Evolutionary conservation across 306 rosid genomes (phyloP).

Genomic region (Vicia villosa): DNA sequence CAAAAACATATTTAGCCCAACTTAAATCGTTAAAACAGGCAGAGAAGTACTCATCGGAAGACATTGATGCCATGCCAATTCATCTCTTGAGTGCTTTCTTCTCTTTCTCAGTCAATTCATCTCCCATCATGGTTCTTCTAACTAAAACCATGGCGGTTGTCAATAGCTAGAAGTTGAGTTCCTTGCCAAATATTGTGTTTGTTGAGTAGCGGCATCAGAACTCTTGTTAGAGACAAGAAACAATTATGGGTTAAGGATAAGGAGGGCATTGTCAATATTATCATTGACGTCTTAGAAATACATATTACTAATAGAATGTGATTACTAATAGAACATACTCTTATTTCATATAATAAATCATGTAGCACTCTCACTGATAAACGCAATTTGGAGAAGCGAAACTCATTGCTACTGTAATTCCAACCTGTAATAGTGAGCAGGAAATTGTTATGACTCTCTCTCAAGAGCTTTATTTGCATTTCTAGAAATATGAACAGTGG

Average conservation of each 20-base stretch:
- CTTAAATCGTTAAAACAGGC: constrained; percentile 12
- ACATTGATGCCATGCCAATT: constrained; percentile 95
- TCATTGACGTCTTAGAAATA: constrained; percentile 9
- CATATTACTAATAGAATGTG: too few species aligned
- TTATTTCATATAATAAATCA: too few species aligned
- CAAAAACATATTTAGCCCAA: constrained; percentile 1
- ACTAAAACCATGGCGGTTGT: constrained; percentile 80
- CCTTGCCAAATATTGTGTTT: constrained; percentile 98
- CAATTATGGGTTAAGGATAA: neutral
- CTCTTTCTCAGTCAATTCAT: constrained; percentile 88
- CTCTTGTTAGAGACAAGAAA: constrained; percentile 34
- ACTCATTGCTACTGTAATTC: too few species aligned
- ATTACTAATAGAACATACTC: too few species aligned
- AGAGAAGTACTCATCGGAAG: constrained; percentile 72
- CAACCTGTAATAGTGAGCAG: too few species aligned
- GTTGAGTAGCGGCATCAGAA: constrained; percentile 25
- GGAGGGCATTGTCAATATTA: constrained; percentile 5
- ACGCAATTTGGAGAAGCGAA: too few species aligned
- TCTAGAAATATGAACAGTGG: too few species aligned
- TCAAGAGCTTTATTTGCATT: too few species aligned
- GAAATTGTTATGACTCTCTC: too few species aligned
- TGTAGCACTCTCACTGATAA: too few species aligned
- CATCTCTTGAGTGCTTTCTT: constrained; percentile 76
- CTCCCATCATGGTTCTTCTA: constrained; percentile 74
- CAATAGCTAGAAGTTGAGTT: constrained; percentile 90